Conservation (phyloP, 345 rosid genomes). For the Mallotus nudiflorus region DNA sequence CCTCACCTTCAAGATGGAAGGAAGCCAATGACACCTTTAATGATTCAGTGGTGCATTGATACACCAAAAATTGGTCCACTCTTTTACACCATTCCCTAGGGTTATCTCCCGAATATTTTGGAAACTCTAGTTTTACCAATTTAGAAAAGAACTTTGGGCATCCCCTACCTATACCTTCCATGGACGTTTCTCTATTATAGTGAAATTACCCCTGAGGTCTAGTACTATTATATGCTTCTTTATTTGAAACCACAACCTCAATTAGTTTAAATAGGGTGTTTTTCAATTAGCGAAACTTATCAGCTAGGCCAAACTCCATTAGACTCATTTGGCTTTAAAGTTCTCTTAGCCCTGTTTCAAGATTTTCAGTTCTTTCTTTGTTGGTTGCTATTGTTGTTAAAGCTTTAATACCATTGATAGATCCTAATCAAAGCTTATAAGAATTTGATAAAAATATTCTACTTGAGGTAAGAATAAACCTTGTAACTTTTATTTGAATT, state of each 20-base stretch:
- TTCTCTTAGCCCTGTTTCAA: not conserved
- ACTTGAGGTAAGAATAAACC: too few relatives aligned
- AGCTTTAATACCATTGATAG: not conserved
- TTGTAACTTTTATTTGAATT: too few relatives aligned
- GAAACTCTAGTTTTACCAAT: not conserved
- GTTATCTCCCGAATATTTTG: not conserved
- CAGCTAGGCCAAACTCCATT: not conserved
- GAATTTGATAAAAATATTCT: too few relatives aligned
- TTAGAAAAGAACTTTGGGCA: not conserved
- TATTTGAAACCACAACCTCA: not conserved
- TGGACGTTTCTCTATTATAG: not conserved
- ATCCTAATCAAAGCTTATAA: constrained; percentile 1
- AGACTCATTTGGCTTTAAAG: not conserved
- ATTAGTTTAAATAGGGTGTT: not conserved
- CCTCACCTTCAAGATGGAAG: not conserved
- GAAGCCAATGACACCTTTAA: not conserved
- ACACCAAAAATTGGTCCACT: not conserved
- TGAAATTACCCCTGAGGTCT: too few relatives aligned
- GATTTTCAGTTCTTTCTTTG: not conserved
- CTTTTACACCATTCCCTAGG: not conserved
- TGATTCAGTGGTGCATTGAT: not conserved
- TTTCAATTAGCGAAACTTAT: not conserved
- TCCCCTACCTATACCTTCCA: not conserved
- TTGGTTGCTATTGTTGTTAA: not conserved
- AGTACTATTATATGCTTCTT: too few relatives aligned